A percentile compares a stretch with the other conserved stretches of the same genome.
Conservation (phyloP, 768 basidiomycete genomes). For the Lactarius akahatsu region DNA sequence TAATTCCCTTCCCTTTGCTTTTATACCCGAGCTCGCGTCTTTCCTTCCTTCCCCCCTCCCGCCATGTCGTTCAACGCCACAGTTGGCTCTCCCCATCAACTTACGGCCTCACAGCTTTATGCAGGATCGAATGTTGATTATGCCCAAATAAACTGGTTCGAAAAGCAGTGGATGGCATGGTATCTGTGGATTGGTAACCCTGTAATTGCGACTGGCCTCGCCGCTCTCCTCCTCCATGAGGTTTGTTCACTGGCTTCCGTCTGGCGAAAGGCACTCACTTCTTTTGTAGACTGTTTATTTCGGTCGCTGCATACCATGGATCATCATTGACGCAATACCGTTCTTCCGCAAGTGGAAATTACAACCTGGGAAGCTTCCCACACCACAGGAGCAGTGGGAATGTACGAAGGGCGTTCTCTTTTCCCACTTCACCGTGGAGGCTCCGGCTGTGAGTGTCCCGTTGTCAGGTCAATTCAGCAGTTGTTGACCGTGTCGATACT, state of each 20-base stretch:
- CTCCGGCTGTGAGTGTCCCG: slow-evolving; percentile 66
- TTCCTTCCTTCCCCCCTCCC: not conserved
- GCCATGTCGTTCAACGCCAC: slow-evolving; percentile 30
- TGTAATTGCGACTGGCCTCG: slow-evolving; percentile 86
- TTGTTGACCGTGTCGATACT: not conserved
- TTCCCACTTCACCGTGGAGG: slow-evolving; percentile 94
- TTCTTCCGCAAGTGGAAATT: slow-evolving; percentile 95
- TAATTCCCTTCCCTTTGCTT: not conserved
- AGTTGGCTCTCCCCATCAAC: slow-evolving; percentile 16
- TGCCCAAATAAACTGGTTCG: slow-evolving; percentile 62
- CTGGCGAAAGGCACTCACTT: not conserved
- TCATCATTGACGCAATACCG: slow-evolving; percentile 90
- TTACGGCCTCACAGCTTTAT: slow-evolving; percentile 48
- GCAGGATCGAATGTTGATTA: slow-evolving; percentile 56
- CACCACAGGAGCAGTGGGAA: slow-evolving; percentile 84
- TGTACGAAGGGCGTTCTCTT: slow-evolving; percentile 93
- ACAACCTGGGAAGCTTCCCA: slow-evolving; percentile 82
- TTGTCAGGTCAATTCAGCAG: not conserved
- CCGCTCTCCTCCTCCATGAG: slow-evolving; percentile 93
- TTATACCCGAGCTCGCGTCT: not conserved
- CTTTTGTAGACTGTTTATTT: slow-evolving; percentile 84
- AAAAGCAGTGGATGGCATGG: slow-evolving; percentile 82
- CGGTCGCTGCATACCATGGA: slow-evolving; percentile 92
- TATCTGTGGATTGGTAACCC: slow-evolving; percentile 88
- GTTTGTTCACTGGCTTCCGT: slow-evolving; percentile 45